A percentile compares a stretch with the other conserved stretches of the same genome.
Conservation (phyloP, 2,329 filamentous ascomycete species). For the Epichloe elymi region DNA sequence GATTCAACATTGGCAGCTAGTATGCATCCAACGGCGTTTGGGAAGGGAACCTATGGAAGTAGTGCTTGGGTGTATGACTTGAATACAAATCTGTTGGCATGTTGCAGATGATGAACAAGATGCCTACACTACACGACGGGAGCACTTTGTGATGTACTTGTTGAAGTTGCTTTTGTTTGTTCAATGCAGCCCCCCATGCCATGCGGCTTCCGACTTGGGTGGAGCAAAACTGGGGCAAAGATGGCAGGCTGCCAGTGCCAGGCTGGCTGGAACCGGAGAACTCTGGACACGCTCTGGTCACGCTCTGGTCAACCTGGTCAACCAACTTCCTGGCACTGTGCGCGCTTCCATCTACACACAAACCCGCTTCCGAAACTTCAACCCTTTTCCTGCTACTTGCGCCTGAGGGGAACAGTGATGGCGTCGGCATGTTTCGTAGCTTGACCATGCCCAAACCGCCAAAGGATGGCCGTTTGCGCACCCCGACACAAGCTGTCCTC, state of each 20-base stretch:
- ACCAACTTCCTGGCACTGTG: not conserved
- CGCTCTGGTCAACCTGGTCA: too few relatives aligned
- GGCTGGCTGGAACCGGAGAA: too few relatives aligned
- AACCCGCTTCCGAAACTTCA: not conserved
- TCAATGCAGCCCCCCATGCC: too few relatives aligned
- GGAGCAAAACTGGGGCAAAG: too few relatives aligned
- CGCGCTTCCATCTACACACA: not conserved
- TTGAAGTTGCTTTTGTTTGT: too few relatives aligned
- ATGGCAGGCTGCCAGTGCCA: too few relatives aligned
- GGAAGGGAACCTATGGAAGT: not conserved
- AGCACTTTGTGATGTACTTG: too few relatives aligned
- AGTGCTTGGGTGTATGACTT: not conserved
- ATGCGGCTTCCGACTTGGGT: too few relatives aligned
- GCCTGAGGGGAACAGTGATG: slow-evolving; percentile 12
- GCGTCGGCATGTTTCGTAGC: slow-evolving; percentile 15
- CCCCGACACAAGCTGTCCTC: not conserved
- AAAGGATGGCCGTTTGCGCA: slow-evolving; percentile 4
- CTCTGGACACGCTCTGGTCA: too few relatives aligned
- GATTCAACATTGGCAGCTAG: not conserved
- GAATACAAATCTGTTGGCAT: not conserved
- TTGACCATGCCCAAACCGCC: slow-evolving; percentile 4
- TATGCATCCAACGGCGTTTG: slow-evolving; percentile 1
- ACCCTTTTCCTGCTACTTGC: not conserved
- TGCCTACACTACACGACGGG: not conserved
- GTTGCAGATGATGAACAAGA: not conserved